Conservation (phyloP, 768 basidiomycete genomes). For the Gymnopilus dilepis region DNA sequence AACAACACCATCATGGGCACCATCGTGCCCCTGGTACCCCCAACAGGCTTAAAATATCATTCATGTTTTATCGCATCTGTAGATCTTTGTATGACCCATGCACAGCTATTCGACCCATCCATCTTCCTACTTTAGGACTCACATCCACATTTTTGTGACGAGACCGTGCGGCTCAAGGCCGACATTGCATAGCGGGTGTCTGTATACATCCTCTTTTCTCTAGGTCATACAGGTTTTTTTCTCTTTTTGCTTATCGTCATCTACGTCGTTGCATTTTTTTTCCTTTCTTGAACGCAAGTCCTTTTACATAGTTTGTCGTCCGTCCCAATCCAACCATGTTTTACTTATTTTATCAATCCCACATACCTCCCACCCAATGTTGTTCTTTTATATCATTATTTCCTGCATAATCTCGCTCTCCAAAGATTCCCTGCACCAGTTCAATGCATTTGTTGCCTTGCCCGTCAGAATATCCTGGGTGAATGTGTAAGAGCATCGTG, state of each 20-base stretch:
- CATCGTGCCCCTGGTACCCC: slow-evolving; percentile 15
- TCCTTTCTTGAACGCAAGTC: slow-evolving; percentile 11
- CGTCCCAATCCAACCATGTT: neutral
- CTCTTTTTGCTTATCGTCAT: slow-evolving; percentile 9
- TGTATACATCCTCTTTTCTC: slow-evolving; percentile 17
- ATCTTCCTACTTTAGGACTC: neutral
- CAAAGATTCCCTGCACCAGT: neutral
- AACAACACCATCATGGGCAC: slow-evolving; percentile 11
- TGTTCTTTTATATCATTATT: slow-evolving; percentile 19
- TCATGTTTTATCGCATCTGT: slow-evolving; percentile 12
- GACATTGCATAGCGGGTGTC: slow-evolving; percentile 18
- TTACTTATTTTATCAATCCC: slow-evolving; percentile 1
- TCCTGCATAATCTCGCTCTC: slow-evolving; percentile 17
- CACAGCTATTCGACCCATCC: neutral
- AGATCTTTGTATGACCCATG: slow-evolving; percentile 18
- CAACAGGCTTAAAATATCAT: slow-evolving; percentile 16
- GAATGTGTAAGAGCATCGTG: neutral
- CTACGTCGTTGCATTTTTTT: slow-evolving; percentile 14
- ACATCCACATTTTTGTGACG: slow-evolving; percentile 9
- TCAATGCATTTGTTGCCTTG: neutral
- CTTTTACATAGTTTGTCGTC: slow-evolving; percentile 1
- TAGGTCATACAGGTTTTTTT: slow-evolving; percentile 12
- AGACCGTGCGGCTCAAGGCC: slow-evolving; percentile 30
- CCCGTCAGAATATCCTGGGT: no score
- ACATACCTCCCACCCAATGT: slow-evolving; percentile 12